A percentile compares a stretch with the other conserved stretches of the same genome.
These are phyloP conservation scores for Crataegus laevigata DNA, from an alignment of 306 rosid genomes.

Conservation along the genomic window DNA sequence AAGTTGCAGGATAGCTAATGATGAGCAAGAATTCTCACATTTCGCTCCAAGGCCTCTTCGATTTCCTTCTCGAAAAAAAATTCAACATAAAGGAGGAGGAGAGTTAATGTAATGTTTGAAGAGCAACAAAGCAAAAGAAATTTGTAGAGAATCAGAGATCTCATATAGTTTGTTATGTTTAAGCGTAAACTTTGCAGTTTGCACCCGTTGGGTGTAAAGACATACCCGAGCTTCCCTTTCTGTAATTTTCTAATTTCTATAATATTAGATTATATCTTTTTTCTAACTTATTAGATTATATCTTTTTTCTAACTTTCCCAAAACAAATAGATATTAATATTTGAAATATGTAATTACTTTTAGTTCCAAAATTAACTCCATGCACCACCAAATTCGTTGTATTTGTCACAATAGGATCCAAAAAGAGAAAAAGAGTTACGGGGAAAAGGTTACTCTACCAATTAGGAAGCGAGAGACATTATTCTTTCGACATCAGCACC, in stretches of 20 bases:
- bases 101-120: not conserved
- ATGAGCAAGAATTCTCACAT: constrained; percentile 8
- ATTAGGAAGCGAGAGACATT: not conserved
- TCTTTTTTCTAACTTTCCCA: no score
- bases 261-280: no score
- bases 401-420: not conserved
- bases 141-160: no score
- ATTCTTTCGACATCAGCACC: constrained; percentile 26
- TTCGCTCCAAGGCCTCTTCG: not conserved
- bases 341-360: no score
- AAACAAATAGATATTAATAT: no score
- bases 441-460: not conserved
- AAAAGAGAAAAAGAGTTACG: not conserved
- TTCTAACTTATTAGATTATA: no score
- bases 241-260: no score
- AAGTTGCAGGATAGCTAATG: constrained; percentile 37
- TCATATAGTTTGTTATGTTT: no score
- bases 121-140: not conserved
- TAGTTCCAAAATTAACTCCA: no score
- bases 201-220: no score
- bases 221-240: no score
- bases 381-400: not conserved
- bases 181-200: no score
- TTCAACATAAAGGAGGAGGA: not conserved
- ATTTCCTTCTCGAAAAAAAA: not conserved